A percentile compares a stretch with the other conserved stretches of the same genome.
phyloP scores from a whole-genome alignment of 495 filamentous ascomycete genomes.

The Cercophora newfieldiana region DNA sequence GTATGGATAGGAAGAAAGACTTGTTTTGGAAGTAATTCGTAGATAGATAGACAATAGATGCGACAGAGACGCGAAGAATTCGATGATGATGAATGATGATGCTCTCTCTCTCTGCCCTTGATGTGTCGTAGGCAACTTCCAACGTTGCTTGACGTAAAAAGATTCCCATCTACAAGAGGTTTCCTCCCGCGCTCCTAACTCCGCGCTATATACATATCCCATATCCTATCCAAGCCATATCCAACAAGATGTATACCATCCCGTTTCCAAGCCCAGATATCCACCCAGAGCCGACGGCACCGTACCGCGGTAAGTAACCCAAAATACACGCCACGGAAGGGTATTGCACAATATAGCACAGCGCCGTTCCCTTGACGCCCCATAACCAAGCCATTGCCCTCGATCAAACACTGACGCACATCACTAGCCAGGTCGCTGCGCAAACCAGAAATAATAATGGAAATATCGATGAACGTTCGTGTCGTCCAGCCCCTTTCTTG shows the following conservation, averaged over 20 bases:
- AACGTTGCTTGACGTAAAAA: background rate
- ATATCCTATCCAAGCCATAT: background rate
- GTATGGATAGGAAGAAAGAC: background rate
- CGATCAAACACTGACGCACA: background rate
- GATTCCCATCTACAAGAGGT: no score
- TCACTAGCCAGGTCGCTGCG: conserved; percentile 31
- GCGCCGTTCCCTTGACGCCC: background rate
- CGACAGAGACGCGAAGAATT: background rate
- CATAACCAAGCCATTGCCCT: no score
- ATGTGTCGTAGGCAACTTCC: background rate
- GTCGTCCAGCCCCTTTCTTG: conserved; percentile 33
- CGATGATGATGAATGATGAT: no score
- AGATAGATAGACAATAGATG: background rate
- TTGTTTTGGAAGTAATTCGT: no score
- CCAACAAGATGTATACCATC: no score
- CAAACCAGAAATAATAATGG: conserved; percentile 42
- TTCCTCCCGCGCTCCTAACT: background rate
- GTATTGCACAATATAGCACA: background rate
- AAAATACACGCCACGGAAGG: no score
- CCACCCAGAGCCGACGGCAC: background rate
- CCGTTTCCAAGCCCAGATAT: background rate
- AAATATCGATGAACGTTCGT: conserved; percentile 38
- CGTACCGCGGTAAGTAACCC: background rate
- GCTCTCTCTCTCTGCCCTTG: no score
- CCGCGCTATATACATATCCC: background rate